Conservation (phyloP, 2,329 filamentous ascomycete species). For the Fusarium subtropicale region DNA sequence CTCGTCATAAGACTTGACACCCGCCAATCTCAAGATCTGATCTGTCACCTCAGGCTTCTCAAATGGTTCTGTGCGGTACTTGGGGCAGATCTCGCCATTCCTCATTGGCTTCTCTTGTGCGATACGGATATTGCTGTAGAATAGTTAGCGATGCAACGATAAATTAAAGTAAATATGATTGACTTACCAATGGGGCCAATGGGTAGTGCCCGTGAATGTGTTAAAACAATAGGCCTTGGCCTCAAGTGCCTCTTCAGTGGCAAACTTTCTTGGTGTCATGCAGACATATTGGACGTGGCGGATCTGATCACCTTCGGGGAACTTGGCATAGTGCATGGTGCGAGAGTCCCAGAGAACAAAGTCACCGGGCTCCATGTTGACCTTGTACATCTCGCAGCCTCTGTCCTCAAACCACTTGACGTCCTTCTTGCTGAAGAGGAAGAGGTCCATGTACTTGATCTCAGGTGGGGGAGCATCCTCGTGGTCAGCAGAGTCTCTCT, state of each 20-base stretch:
- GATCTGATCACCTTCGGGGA: slow-evolving; percentile 54
- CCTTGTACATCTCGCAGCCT: slow-evolving; percentile 52
- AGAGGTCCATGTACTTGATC: slow-evolving; percentile 50
- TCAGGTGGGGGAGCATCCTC: slow-evolving; percentile 51
- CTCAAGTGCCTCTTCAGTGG: slow-evolving; percentile 17
- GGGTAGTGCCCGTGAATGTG: not conserved
- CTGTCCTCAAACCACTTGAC: slow-evolving; percentile 53
- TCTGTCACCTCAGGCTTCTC: slow-evolving; percentile 39
- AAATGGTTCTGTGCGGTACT: slow-evolving; percentile 41
- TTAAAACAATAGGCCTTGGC: not conserved
- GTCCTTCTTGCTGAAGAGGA: slow-evolving; percentile 50
- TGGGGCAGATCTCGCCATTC: slow-evolving; percentile 35
- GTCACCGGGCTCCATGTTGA: slow-evolving; percentile 58
- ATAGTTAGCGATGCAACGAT: not conserved
- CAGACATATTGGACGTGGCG: slow-evolving; percentile 35
- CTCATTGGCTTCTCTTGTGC: slow-evolving; percentile 42
- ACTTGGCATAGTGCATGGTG: slow-evolving; percentile 57
- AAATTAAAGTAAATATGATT: accelerated
- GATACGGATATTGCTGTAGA: slow-evolving; percentile 27
- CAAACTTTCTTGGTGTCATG: slow-evolving; percentile 25
- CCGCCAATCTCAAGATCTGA: slow-evolving; percentile 31
- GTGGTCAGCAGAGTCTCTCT: slow-evolving; percentile 49
- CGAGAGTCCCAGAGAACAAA: slow-evolving; percentile 57
- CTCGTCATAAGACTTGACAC: slow-evolving; percentile 36
- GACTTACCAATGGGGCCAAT: slow-evolving; percentile 24